Percentiles rank a stretch among this genome's conserved stretches.
These are phyloP conservation scores for Chaetomium sp. DNA, from an alignment of 2,329 filamentous ascomycete genomes.

Conservation along the genomic window DNA sequence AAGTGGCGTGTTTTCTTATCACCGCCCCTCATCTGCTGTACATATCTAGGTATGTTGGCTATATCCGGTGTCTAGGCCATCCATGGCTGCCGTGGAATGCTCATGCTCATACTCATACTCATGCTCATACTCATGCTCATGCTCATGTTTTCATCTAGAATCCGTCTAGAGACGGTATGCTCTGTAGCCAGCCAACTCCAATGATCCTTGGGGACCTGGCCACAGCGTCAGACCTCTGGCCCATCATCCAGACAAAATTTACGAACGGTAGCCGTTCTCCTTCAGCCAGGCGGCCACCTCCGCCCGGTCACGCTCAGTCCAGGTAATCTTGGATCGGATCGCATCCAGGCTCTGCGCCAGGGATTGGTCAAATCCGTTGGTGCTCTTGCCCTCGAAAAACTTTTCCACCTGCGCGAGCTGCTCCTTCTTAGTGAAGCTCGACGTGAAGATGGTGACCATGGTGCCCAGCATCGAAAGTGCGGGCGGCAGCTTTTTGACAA, in stretches of 20 bases:
- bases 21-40: background rate
- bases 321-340: slow-evolving; percentile 80
- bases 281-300: slow-evolving; percentile 60
- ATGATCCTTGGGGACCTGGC: slow-evolving; percentile 18
- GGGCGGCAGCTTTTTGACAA: slow-evolving; percentile 82
- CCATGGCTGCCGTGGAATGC: background rate
- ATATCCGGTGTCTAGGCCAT: background rate
- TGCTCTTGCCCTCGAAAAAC: slow-evolving; percentile 83
- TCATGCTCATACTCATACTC: no score
- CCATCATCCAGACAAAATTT: slow-evolving; percentile 11
- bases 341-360: slow-evolving; percentile 88
- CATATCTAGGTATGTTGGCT: background rate
- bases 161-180: slow-evolving; percentile 23
- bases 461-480: slow-evolving; percentile 81
- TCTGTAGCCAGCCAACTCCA: slow-evolving; percentile 11
- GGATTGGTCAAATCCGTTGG: slow-evolving; percentile 81
- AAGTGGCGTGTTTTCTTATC: background rate
- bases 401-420: slow-evolving; percentile 74
- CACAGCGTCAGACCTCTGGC: slow-evolving; percentile 22
- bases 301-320: slow-evolving; percentile 73
- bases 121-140: no score
- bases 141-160: background rate
- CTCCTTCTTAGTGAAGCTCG: slow-evolving; percentile 74
- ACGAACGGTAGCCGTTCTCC: slow-evolving; percentile 41
- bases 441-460: slow-evolving; percentile 80